A percentile compares a stretch with the other conserved stretches of the same genome.
Evolutionary conservation across 2,329 filamentous ascomycete genomes (phyloP).

Genomic region (Fusarium paranaense): DNA sequence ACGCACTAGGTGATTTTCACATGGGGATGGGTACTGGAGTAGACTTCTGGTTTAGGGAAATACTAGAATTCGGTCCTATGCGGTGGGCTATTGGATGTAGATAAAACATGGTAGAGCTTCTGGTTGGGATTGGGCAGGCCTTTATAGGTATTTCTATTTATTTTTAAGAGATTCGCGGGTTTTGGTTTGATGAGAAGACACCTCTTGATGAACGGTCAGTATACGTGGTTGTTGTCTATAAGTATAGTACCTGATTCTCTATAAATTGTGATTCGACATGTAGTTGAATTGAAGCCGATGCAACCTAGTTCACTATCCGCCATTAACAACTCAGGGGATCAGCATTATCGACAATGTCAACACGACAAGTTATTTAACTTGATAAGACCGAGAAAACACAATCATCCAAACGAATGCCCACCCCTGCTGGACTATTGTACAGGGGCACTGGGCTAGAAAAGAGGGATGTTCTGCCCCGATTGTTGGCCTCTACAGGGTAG

Average conservation of each 20-base stretch:
- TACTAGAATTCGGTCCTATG: background rate
- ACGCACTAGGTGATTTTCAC: conserved; percentile 52
- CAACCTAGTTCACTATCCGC: too few relatives aligned
- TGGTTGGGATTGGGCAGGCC: background rate
- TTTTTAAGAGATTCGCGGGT: background rate
- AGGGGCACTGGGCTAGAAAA: background rate
- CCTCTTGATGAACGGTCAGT: background rate
- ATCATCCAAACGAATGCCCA: background rate
- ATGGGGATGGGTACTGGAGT: background rate
- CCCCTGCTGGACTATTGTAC: background rate
- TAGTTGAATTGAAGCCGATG: background rate
- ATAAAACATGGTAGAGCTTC: background rate
- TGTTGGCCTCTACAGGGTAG: background rate
- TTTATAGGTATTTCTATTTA: background rate
- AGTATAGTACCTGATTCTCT: background rate
- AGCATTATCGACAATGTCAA: background rate
- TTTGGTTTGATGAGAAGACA: too few relatives aligned
- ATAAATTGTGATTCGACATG: background rate
- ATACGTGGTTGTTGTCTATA: background rate
- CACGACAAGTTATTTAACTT: background rate
- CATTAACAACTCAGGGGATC: background rate
- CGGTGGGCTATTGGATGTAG: background rate
- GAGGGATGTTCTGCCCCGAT: background rate
- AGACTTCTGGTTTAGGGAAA: background rate
- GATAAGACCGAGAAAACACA: background rate